Percentiles rank a stretch among this genome's conserved stretches.
Evolutionary conservation across 306 rosid species (phyloP).

Genomic region (Fragaria vesca): DNA sequence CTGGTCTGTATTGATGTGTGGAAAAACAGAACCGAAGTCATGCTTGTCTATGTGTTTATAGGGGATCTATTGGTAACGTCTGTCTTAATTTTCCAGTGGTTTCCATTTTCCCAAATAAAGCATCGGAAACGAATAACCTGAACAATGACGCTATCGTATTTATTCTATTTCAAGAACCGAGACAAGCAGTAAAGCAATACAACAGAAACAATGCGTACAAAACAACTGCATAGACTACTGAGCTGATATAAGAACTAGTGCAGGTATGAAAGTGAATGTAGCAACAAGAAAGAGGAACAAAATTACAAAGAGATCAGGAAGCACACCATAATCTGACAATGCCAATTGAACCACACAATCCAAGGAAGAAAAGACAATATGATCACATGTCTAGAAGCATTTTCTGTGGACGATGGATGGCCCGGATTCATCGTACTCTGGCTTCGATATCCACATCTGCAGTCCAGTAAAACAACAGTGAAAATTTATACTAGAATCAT

Average conservation of each 20-base stretch:
- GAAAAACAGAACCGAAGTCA: not conserved
- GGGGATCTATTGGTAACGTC: not conserved
- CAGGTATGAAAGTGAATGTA: not conserved
- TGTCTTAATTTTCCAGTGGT: not conserved
- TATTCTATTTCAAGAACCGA: not conserved
- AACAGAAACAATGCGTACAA: constrained; percentile 1
- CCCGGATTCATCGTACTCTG: constrained; percentile 42
- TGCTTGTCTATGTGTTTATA: not conserved
- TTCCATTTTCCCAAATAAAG: not conserved
- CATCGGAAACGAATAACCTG: not conserved
- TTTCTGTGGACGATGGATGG: constrained; percentile 48
- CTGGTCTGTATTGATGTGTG: not conserved
- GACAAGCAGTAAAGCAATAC: not conserved
- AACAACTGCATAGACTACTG: not conserved
- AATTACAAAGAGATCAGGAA: constrained; percentile 4
- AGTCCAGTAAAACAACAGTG: not conserved
- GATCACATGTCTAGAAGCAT: constrained; percentile 26
- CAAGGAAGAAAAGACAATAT: not conserved
- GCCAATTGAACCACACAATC: constrained; percentile 6
- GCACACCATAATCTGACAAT: constrained; percentile 20
- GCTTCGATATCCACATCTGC: constrained; percentile 50
- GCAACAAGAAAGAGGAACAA: not conserved
- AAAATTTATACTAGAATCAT: not conserved
- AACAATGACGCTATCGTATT: not conserved
- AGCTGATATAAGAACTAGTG: not conserved